phyloP scores from a whole-genome alignment of 768 basidiomycete genomes.

The Myochromella boudieri region DNA sequence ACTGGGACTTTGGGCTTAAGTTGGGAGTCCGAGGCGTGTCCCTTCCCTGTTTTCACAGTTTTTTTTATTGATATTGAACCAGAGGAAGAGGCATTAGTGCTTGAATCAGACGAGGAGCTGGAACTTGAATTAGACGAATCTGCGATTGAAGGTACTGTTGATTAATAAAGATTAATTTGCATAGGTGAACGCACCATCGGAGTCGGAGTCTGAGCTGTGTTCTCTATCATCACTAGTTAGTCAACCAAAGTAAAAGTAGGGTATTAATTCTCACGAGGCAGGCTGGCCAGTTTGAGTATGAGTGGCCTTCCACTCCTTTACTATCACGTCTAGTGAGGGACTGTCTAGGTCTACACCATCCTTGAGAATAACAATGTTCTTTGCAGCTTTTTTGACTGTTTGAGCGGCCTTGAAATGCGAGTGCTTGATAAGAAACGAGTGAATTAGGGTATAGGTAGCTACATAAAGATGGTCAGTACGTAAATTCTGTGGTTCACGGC shows the following conservation, averaged over 20 bases:
- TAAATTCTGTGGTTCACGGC: not conserved
- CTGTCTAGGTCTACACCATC: conserved; percentile 48
- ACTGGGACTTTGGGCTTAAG: conserved; percentile 1
- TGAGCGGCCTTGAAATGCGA: conserved; percentile 70
- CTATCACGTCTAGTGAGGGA: conserved; percentile 62
- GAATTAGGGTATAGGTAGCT: conserved; percentile 79
- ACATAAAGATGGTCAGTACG: conserved; percentile 8
- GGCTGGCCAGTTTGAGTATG: conserved; percentile 23
- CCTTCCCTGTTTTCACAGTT: not conserved
- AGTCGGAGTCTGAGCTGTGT: conserved; percentile 21
- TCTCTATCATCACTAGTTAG: conserved; percentile 5
- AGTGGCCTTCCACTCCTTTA: conserved; percentile 60
- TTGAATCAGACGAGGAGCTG: conserved; percentile 20
- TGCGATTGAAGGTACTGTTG: not conserved
- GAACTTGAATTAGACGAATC: conserved; percentile 15
- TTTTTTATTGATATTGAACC: conserved; percentile 19
- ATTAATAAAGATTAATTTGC: not conserved
- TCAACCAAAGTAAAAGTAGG: conserved; percentile 7
- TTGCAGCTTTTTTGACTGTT: conserved; percentile 73
- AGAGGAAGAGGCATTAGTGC: conserved; percentile 29
- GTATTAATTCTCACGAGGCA: conserved; percentile 16
- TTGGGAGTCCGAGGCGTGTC: not conserved
- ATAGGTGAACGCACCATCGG: conserved; percentile 20
- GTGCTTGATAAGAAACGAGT: conserved; percentile 67
- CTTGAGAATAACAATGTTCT: conserved; percentile 57